These are phyloP conservation scores for Candida piceae DNA, from an alignment of 805 yeast species.

Conservation along the genomic window DNA sequence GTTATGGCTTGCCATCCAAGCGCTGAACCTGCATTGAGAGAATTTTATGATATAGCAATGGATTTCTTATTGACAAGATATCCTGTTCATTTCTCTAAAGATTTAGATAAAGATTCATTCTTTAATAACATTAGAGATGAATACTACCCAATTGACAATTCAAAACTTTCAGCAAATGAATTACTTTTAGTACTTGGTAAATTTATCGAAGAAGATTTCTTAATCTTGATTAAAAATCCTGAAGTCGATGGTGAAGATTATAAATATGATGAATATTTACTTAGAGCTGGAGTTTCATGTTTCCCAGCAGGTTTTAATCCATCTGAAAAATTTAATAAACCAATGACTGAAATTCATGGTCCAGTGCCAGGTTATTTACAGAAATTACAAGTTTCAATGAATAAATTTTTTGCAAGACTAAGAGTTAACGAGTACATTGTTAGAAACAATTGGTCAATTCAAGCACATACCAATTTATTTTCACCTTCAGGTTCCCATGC, in stretches of 20 bases:
- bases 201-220: conserved; percentile 58
- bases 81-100: conserved; percentile 44
- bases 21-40: conserved; percentile 37
- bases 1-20: conserved; percentile 31
- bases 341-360: conserved; percentile 55
- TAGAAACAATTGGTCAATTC: conserved; percentile 68
- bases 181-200: conserved; percentile 14
- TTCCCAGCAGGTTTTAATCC: conserved; percentile 78
- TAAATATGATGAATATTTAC: conserved; percentile 48
- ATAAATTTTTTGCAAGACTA: conserved; percentile 55
- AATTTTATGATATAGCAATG: conserved; percentile 37
- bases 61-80: conserved; percentile 41
- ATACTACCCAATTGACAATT: conserved; percentile 29
- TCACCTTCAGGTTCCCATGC: conserved; percentile 43
- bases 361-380: conserved; percentile 68
- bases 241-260: conserved; percentile 30
- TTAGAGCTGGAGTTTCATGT: conserved; percentile 52
- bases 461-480: conserved; percentile 48
- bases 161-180: conserved; percentile 7
- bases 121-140: conserved; percentile 39
- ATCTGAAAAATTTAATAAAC: conserved; percentile 41
- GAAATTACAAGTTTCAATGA: conserved; percentile 58
- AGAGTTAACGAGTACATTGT: conserved; percentile 51
- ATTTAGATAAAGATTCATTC: conserved; percentile 11
- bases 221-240: conserved; percentile 42